Conservation (phyloP, 2,329 filamentous ascomycete species). For the Fusarium napiforme region DNA sequence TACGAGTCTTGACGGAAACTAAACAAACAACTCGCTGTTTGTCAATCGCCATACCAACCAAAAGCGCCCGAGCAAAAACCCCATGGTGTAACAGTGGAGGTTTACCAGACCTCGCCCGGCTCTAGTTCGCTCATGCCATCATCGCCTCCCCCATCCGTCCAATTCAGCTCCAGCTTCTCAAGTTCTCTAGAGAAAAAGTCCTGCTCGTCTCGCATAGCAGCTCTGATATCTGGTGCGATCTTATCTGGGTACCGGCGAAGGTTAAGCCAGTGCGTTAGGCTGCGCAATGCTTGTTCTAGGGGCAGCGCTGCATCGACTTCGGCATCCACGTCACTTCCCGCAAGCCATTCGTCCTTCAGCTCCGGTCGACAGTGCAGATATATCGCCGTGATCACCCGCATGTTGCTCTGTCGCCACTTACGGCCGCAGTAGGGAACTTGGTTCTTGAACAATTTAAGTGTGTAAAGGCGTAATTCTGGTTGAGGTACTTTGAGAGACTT, state of each 20-base stretch:
- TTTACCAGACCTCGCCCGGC: conserved; percentile 45
- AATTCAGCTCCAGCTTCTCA: conserved; percentile 73
- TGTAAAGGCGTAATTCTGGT: conserved; percentile 87
- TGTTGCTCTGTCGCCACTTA: conserved; percentile 98
- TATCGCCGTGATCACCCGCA: conserved; percentile 97
- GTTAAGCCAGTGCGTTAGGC: conserved; percentile 95
- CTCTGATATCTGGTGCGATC: conserved; percentile 70
- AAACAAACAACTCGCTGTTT: background rate
- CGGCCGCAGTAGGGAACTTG: conserved; percentile 98
- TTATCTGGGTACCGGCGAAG: conserved; percentile 82
- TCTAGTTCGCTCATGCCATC: conserved; percentile 50
- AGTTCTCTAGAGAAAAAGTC: conserved; percentile 84
- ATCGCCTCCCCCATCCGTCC: conserved; percentile 55
- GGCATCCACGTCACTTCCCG: conserved; percentile 89
- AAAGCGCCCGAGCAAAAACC: conserved; percentile 2
- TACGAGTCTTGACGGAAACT: background rate
- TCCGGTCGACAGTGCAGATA: conserved; percentile 95
- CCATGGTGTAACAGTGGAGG: background rate
- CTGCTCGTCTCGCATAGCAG: conserved; percentile 75
- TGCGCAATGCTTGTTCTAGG: conserved; percentile 88
- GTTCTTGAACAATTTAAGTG: conserved; percentile 97
- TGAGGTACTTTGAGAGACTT: conserved; percentile 94
- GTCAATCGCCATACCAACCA: background rate
- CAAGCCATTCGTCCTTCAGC: conserved; percentile 93
- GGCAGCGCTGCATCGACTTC: conserved; percentile 94